Evolutionary conservation across 768 basidiomycete genomes (phyloP), one percentile per base, ranked within the genome.

Genomic region (Termitomyces sp.): DNA sequence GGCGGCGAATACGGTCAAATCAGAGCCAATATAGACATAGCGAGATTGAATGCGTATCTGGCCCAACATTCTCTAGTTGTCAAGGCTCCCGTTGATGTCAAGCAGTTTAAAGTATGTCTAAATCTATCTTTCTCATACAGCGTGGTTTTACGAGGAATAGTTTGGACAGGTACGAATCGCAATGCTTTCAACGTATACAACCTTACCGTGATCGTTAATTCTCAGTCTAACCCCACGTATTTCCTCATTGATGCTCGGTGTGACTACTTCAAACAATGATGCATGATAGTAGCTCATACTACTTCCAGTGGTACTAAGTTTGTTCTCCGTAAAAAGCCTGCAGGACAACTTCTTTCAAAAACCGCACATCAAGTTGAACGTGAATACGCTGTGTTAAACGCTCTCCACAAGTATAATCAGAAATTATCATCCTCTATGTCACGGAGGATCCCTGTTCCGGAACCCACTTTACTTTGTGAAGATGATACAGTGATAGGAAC

Each of bases 301-400:
- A 46, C 41, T 24, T 58, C 31, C 49, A 89, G 82, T 46, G 76
- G 78, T 45, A 77, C 69, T 6, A 84, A 82, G 15, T 95, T 87
- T 64, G 96, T 98, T 16, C 76, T 98, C 57, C 89, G 96, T 20
- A 94, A 97, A 73, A 96, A 97, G 69, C 96, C 96, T 24, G 85
- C 88, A 0, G 96, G 96, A 0, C 77, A 86, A 42, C 83, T 98
- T 9, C 76, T 99, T 27, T 95, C 93, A 4, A 79, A 85, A 52
- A 99, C 95, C 3, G 96, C 96, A 1, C 96, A 99, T 71, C 90
- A 95, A 72, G 84, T 99, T 41, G 96, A 98, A 69, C 87, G 97
- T 49, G 96, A 99, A 77, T 97, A 88, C 72, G 81, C 79, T 30
- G 84, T 96, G 65, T 78, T 98, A 15, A 74, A 75, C 36, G 89